Evolutionary conservation across 2,329 filamentous ascomycete species (phyloP).

Genomic region (Epichloe gansuensis): DNA sequence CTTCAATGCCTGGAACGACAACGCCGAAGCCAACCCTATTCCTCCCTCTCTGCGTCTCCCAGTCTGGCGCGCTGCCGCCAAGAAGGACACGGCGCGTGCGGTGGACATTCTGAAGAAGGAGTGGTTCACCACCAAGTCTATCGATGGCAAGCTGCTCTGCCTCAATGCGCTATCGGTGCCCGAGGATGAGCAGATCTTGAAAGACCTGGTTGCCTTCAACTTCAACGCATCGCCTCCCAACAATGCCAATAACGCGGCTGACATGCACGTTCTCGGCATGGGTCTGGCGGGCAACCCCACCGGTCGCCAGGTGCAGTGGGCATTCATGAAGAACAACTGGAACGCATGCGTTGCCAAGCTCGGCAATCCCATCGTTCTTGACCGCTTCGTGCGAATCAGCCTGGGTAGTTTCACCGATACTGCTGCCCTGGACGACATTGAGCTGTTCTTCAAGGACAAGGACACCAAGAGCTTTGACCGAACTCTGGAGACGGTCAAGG

Average conservation of each 20-base stretch:
- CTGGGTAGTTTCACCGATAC: slow-evolving; percentile 68
- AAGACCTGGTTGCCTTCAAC: slow-evolving; percentile 61
- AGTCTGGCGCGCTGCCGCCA: slow-evolving; percentile 69
- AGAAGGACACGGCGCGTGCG: slow-evolving; percentile 51
- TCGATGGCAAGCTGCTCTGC: slow-evolving; percentile 84
- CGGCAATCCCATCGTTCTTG: slow-evolving; percentile 74
- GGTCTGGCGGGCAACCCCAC: slow-evolving; percentile 61
- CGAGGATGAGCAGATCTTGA: slow-evolving; percentile 55
- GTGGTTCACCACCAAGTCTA: slow-evolving; percentile 68
- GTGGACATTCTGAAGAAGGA: slow-evolving; percentile 74
- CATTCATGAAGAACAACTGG: slow-evolving; percentile 80
- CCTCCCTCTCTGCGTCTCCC: slow-evolving; percentile 71
- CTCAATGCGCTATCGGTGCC: slow-evolving; percentile 65
- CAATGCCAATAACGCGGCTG: slow-evolving; percentile 66
- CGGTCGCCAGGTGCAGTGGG: slow-evolving; percentile 67
- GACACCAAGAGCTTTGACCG: slow-evolving; percentile 80
- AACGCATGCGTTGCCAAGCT: slow-evolving; percentile 58
- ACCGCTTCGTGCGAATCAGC: slow-evolving; percentile 72
- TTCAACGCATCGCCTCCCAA: slow-evolving; percentile 50
- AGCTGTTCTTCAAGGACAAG: slow-evolving; percentile 73
- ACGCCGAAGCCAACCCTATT: slow-evolving; percentile 56
- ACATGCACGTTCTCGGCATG: slow-evolving; percentile 72
- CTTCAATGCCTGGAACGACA: slow-evolving; percentile 67
- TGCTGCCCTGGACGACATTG: slow-evolving; percentile 62
- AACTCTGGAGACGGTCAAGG: slow-evolving; percentile 71